These are phyloP conservation scores for Lecanicillium sp. DNA, from an alignment of 2,329 filamentous ascomycete species.

Conservation along the genomic window DNA sequence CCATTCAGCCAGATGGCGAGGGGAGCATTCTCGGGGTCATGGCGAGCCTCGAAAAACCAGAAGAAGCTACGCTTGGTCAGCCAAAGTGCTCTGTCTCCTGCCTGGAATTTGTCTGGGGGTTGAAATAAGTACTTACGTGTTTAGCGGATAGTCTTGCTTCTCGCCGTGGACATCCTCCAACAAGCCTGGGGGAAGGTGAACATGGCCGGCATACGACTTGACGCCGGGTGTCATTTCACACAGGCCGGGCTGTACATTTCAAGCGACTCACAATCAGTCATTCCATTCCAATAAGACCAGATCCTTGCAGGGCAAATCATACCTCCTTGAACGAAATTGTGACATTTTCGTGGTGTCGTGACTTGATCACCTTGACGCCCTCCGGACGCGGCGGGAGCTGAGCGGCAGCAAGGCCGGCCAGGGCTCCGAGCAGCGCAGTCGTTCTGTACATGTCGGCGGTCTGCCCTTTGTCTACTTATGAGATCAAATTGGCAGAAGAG, in stretches of 20 bases:
- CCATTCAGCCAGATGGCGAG: slow-evolving; percentile 60
- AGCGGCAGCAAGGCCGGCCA: slow-evolving; percentile 16
- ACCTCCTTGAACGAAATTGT: slow-evolving; percentile 54
- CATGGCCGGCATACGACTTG: slow-evolving; percentile 59
- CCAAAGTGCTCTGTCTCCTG: slow-evolving; percentile 7
- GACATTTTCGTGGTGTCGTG: slow-evolving; percentile 52
- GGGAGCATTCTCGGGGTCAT: slow-evolving; percentile 27
- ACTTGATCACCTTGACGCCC: slow-evolving; percentile 40
- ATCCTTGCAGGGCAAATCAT: slow-evolving; percentile 36
- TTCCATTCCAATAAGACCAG: slow-evolving; percentile 33
- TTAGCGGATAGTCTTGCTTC: slow-evolving; percentile 34
- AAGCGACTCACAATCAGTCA: slow-evolving; percentile 32
- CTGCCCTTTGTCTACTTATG: no score
- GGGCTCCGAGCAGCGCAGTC: slow-evolving; percentile 11
- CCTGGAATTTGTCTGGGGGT: background rate
- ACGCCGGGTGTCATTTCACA: slow-evolving; percentile 49
- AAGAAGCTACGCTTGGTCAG: slow-evolving; percentile 26
- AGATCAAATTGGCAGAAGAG: no score
- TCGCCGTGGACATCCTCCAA: slow-evolving; percentile 33
- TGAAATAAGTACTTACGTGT: slow-evolving; percentile 29
- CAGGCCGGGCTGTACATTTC: slow-evolving; percentile 40
- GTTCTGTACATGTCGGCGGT: slow-evolving; percentile 3
- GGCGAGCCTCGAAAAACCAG: slow-evolving; percentile 42
- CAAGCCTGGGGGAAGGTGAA: slow-evolving; percentile 41
- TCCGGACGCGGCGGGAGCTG: slow-evolving; percentile 23